These are phyloP conservation scores for Euphorbia schlechtendalii DNA, from an alignment of 441 rosid species.

Conservation along the genomic window DNA sequence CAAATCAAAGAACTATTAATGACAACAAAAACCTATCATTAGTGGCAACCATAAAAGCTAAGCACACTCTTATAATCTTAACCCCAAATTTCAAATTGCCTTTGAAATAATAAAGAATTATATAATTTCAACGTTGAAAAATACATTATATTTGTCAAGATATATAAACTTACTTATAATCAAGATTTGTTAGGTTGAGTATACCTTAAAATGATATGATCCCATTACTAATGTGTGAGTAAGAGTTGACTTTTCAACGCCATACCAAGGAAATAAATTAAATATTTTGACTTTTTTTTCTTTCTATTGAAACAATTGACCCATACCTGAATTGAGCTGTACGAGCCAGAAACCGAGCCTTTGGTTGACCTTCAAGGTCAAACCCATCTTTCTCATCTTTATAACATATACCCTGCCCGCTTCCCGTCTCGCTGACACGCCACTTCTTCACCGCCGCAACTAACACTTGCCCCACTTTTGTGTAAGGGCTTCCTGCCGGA, in stretches of 20 bases:
- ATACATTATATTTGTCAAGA: too few relatives aligned
- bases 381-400: conserved; percentile 19
- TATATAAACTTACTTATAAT: too few relatives aligned
- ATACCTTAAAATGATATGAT: too few relatives aligned
- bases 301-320: too few relatives aligned
- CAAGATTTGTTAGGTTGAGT: too few relatives aligned
- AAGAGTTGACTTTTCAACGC: neutral
- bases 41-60: too few relatives aligned
- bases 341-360: conserved; percentile 23
- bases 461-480: conserved; percentile 56
- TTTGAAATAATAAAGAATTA: neutral
- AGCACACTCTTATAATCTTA: too few relatives aligned
- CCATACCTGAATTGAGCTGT: conserved; percentile 58
- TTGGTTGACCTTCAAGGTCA: conserved; percentile 17
- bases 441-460: conserved; percentile 56
- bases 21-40: too few relatives aligned
- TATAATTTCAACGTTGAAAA: too few relatives aligned
- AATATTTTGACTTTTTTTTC: too few relatives aligned
- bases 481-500: conserved; percentile 60
- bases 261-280: neutral
- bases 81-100: neutral
- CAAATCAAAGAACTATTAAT: too few relatives aligned
- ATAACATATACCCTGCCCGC: conserved; percentile 26
- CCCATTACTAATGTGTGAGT: too few relatives aligned
- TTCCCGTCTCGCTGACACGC: conserved; percentile 30